These are phyloP conservation scores for Dictyostelium firmibasis DNA, from an alignment of 78 protist genomes.

Conservation along the genomic window DNA sequence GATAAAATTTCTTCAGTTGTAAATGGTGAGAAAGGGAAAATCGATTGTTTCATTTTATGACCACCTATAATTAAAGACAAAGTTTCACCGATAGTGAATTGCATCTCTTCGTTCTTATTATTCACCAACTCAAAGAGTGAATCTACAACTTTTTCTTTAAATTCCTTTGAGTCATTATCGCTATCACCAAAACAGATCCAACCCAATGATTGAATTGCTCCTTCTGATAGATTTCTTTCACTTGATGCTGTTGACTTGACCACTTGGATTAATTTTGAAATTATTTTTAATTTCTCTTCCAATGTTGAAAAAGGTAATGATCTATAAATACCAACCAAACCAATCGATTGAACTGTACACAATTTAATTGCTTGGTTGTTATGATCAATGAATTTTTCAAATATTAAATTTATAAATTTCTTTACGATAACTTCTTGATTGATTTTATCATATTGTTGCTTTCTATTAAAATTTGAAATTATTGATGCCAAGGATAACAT, in stretches of 20 bases:
- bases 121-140: conserved; percentile 60
- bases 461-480: neutral
- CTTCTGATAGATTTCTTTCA: conserved; percentile 28
- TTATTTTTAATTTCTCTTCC: neutral
- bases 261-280: neutral
- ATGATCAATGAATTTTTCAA: conserved; percentile 22
- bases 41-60: neutral
- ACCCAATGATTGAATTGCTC: conserved; percentile 22
- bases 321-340: conserved; percentile 17
- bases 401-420: neutral
- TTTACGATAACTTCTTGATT: neutral
- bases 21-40: conserved; percentile 70
- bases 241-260: neutral
- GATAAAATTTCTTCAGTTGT: conserved; percentile 23
- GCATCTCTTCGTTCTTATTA: conserved; percentile 73
- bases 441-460: no score
- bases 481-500: neutral
- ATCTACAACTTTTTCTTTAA: conserved; percentile 13
- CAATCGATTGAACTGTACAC: conserved; percentile 7
- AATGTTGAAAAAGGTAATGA: neutral
- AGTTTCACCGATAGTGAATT: conserved; percentile 67
- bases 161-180: neutral
- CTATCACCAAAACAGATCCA: conserved; percentile 51
- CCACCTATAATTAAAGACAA: conserved; percentile 47
- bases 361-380: conserved; percentile 5